Conservation (phyloP, 75 land plant genomes). For the Sequoia sempervirens region DNA sequence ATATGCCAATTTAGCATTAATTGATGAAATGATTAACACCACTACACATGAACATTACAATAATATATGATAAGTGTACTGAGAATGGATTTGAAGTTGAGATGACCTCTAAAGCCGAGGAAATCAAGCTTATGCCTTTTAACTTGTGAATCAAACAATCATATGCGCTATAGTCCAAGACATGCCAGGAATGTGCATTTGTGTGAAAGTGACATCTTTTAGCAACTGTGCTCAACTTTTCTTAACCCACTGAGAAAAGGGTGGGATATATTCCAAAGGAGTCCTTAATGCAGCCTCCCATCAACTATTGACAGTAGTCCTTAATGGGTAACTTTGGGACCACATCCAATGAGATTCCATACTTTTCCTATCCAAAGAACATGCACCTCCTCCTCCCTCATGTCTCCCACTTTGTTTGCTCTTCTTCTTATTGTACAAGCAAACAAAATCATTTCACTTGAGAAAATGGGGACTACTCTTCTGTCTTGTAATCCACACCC, state of each 20-base stretch:
- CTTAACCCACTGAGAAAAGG: neutral
- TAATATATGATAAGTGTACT: neutral
- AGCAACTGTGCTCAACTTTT: neutral
- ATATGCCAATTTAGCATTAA: no score
- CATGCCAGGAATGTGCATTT: neutral
- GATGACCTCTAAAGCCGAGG: neutral
- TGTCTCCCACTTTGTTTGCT: neutral
- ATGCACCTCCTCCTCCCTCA: neutral
- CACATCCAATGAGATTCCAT: neutral
- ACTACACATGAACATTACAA: no score
- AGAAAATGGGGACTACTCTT: neutral
- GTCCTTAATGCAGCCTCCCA: neutral
- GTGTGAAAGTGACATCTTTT: neutral
- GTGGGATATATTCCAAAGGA: neutral
- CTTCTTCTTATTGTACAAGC: neutral
- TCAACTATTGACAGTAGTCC: neutral
- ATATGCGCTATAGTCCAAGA: neutral
- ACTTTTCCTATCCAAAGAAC: neutral
- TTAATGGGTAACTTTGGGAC: neutral
- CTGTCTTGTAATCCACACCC: neutral
- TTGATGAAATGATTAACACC: no score
- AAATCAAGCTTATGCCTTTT: neutral
- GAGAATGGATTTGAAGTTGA: neutral
- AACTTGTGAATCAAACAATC: neutral
- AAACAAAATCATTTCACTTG: neutral